Percentiles rank a stretch among this genome's conserved stretches.
Conservation (phyloP, 2,329 filamentous ascomycete genomes). For the Cordyceps javanica region DNA sequence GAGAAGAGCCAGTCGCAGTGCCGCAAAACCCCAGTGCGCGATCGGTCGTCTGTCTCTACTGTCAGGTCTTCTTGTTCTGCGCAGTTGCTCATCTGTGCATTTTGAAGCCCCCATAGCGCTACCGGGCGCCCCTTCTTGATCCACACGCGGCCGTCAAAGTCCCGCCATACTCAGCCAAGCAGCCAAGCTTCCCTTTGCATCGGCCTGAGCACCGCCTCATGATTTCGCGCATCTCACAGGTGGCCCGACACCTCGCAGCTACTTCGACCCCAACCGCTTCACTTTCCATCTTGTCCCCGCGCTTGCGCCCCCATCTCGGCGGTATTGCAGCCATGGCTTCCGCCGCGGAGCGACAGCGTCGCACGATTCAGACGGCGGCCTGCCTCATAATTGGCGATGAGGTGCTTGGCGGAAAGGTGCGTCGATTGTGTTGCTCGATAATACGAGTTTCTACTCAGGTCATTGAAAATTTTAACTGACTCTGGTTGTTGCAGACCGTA, state of each 20-base stretch:
- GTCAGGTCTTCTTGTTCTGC: too few relatives aligned
- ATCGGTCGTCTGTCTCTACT: background rate
- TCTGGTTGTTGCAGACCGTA: constrained; percentile 25
- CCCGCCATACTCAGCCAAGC: background rate
- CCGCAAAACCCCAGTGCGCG: background rate
- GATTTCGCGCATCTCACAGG: constrained; percentile 69
- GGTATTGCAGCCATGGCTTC: constrained; percentile 36
- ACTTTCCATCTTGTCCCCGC: background rate
- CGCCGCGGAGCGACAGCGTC: constrained; percentile 49
- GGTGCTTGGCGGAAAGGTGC: constrained; percentile 82
- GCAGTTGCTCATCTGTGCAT: background rate
- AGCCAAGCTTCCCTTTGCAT: background rate
- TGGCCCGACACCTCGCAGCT: constrained; percentile 60
- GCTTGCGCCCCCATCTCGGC: constrained; percentile 16
- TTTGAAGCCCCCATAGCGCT: background rate
- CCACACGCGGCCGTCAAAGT: background rate
- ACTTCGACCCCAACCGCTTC: constrained; percentile 28
- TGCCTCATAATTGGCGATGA: constrained; percentile 97
- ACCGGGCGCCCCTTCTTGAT: background rate
- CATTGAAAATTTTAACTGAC: constrained; percentile 1
- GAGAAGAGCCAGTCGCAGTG: constrained; percentile 1
- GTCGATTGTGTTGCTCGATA: constrained; percentile 19
- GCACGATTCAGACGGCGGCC: constrained; percentile 80
- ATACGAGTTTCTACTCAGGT: background rate
- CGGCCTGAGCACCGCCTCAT: constrained; percentile 38